phyloP scores from a whole-genome alignment of 176 grass and related monocot genomes.

The Canna indica region DNA sequence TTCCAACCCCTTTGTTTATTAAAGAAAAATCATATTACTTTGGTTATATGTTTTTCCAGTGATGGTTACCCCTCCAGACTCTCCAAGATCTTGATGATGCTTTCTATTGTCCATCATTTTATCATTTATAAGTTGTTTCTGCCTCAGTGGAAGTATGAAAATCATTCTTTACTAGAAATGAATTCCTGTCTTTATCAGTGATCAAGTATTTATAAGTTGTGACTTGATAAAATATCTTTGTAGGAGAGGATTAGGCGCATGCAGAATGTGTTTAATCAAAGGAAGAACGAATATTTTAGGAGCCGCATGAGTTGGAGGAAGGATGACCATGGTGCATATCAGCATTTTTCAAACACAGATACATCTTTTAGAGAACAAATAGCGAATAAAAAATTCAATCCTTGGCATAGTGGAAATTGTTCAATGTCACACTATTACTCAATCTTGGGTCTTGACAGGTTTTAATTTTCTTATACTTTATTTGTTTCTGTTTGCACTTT shows the following conservation, averaged over 20 bases:
- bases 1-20: too few species aligned
- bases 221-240: not conserved
- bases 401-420: slow-evolving; percentile 33
- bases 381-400: slow-evolving; percentile 29
- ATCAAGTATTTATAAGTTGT: too few species aligned
- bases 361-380: slow-evolving; percentile 46
- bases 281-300: slow-evolving; percentile 65
- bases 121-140: too few species aligned
- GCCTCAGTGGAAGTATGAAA: too few species aligned
- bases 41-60: too few species aligned
- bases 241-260: slow-evolving; percentile 88
- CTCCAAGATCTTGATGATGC: too few species aligned
- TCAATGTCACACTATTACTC: slow-evolving; percentile 87
- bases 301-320: slow-evolving; percentile 81
- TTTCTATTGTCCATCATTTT: too few species aligned
- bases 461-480: slow-evolving; percentile 15
- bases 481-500: not conserved
- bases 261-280: slow-evolving; percentile 91
- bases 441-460: slow-evolving; percentile 87
- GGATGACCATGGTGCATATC: slow-evolving; percentile 41
- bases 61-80: too few species aligned
- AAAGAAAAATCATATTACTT: too few species aligned
- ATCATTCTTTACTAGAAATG: too few species aligned
- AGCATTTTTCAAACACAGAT: slow-evolving; percentile 44
- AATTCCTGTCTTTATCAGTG: too few species aligned